phyloP scores from a whole-genome alignment of 768 basidiomycete species.

The Kwoniella sp. region DNA sequence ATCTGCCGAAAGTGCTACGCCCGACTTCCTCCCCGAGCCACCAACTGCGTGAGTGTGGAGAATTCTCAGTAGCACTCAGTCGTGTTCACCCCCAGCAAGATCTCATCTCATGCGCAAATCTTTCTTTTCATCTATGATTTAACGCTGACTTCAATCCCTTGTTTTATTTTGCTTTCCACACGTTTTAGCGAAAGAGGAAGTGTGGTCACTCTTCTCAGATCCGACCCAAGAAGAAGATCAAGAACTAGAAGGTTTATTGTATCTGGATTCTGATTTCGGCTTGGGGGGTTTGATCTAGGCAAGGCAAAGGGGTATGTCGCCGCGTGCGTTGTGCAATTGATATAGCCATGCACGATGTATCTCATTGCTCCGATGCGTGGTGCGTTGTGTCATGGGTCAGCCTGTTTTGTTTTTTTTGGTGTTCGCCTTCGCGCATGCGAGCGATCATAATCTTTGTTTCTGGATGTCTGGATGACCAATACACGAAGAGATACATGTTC shows the following conservation, averaged over 20 bases:
- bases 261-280: slow-evolving; percentile 5
- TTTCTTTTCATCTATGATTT: no score
- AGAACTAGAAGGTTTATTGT: slow-evolving; percentile 56
- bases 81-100: no score
- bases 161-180: no score
- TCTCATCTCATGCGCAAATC: no score
- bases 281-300: background rate
- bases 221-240: slow-evolving; percentile 86
- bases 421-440: no score
- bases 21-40: slow-evolving; percentile 96
- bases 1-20: slow-evolving; percentile 99
- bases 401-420: background rate
- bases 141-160: background rate
- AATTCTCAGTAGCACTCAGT: no score
- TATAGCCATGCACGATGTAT: background rate
- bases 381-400: background rate
- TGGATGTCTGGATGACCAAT: no score
- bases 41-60: slow-evolving; percentile 95
- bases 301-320: background rate
- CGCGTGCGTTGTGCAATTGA: background rate
- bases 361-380: background rate
- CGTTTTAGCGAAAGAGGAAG: slow-evolving; percentile 62
- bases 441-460: no score
- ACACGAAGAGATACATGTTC: no score
- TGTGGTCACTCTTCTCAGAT: slow-evolving; percentile 58